Evolutionary conservation across 495 filamentous ascomycete genomes (phyloP), one percentile per base, ranked within the genome.

Genomic region (Chaetomium cochliodes): DNA sequence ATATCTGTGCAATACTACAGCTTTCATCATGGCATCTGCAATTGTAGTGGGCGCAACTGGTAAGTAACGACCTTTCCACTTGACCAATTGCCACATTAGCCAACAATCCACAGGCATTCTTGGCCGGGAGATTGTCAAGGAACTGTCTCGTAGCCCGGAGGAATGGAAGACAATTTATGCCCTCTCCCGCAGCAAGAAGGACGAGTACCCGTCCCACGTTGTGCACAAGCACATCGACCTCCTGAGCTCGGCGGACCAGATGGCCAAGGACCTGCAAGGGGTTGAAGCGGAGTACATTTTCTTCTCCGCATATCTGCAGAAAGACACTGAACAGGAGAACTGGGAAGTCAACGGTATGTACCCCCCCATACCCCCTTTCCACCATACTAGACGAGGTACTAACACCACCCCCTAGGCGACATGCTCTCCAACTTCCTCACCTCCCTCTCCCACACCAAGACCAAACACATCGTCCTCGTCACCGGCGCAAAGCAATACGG

Each of bases 401-500:
- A 7, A 56, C 41, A 9, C 5, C 33, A 37, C 33, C 23, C 57
- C 26, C 16, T 30, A 61, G 58, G 58, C 42, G 72, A 69, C 13
- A 80, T 86, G 76, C 71, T 86, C 37, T 60, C 74, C 22, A 84
- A 81, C 67, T 86, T 86, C 67, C 73, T 86, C 39, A 0, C 74
- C 73, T 39, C 81, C 80, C 3, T 79, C 80, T 0, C 77, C 77
- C 18, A 66, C 20, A 69, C 71, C 47, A 72, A 74, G 5, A 64
- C 85, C 49, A 82, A 83, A 66, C 77, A 79, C 47, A 75, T 86
- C 57, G 70, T 86, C 50, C 75, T 86, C 33, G 81, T 84, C 2
- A 82, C 79, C 12, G 83, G 84, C 2, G 72, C 75, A 18, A 86
- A 85, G 67, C 81, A 86, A 53, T 87, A 87, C 66, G 82, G 85